Evolutionary conservation across 2,329 filamentous ascomycete species (phyloP).

Genomic region (Cercospora nicotianae): DNA sequence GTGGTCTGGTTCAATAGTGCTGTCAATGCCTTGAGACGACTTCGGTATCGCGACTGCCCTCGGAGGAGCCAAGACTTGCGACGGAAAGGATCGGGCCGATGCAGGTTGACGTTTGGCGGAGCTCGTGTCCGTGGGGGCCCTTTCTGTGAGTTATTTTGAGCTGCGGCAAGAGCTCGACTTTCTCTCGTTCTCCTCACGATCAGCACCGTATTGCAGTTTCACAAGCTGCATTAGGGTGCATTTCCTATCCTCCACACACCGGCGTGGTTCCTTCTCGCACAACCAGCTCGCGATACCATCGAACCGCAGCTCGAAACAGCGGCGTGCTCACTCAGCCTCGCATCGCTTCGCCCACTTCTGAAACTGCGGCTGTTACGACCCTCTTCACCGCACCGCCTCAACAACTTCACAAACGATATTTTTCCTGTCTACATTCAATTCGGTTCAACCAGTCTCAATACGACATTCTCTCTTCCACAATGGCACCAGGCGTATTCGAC

Average conservation of each 20-base stretch:
- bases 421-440: not conserved
- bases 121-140: not conserved
- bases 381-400: not conserved
- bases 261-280: not conserved
- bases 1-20: not conserved
- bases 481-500: constrained; percentile 23
- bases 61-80: constrained; percentile 12
- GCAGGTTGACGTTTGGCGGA: not conserved
- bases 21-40: not conserved
- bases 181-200: not conserved
- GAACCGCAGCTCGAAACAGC: not conserved
- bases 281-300: not conserved
- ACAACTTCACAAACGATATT: not conserved
- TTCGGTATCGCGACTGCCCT: constrained; percentile 8
- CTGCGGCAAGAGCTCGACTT: not conserved
- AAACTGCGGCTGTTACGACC: constrained; percentile 4
- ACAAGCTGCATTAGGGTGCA: not conserved
- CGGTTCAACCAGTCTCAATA: not conserved
- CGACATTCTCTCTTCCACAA: constrained; percentile 5
- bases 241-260: not conserved
- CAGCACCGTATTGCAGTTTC: not conserved
- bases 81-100: not conserved
- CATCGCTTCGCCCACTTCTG: constrained; percentile 1
- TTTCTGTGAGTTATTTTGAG: constrained; percentile 3
- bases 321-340: not conserved